Conservation (phyloP, 495 filamentous ascomycete genomes). For the Pseudomonodictys pantanalensis region DNA sequence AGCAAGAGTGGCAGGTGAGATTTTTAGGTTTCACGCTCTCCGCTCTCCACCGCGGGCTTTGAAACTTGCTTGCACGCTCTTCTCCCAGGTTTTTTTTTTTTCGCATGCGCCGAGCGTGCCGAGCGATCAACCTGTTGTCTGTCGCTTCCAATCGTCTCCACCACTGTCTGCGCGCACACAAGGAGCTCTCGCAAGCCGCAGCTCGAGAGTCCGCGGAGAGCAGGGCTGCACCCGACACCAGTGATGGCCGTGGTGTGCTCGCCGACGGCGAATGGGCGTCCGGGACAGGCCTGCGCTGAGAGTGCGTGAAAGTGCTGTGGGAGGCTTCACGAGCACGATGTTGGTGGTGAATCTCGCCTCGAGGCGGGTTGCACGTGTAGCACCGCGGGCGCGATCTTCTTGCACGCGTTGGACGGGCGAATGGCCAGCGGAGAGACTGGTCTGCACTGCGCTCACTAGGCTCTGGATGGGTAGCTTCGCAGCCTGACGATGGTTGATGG, state of each 20-base stretch:
- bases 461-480: no score
- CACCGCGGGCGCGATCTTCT: slow-evolving; percentile 16
- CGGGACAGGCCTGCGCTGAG: slow-evolving; percentile 11
- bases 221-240: not conserved
- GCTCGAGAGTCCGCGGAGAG: not conserved
- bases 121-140: slow-evolving; percentile 26
- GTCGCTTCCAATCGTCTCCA: slow-evolving; percentile 7
- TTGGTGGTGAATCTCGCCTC: not conserved
- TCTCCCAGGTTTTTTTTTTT: slow-evolving; percentile 13
- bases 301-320: slow-evolving; percentile 11
- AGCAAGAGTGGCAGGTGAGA: no score
- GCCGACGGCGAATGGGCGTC: not conserved
- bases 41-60: slow-evolving; percentile 11
- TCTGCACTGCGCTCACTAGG: no score
- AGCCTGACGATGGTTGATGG: no score
- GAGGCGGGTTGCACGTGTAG: slow-evolving; percentile 32
- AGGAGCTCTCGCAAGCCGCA: not conserved
- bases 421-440: no score
- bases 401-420: no score
- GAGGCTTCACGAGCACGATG: not conserved
- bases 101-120: slow-evolving; percentile 24
- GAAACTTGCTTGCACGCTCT: slow-evolving; percentile 5
- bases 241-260: not conserved
- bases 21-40: slow-evolving; percentile 15
- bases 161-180: not conserved